Evolutionary conservation across 768 basidiomycete species (phyloP), one percentile per base, ranked within the genome.

Genomic region (Arthromyces matolae): DNA sequence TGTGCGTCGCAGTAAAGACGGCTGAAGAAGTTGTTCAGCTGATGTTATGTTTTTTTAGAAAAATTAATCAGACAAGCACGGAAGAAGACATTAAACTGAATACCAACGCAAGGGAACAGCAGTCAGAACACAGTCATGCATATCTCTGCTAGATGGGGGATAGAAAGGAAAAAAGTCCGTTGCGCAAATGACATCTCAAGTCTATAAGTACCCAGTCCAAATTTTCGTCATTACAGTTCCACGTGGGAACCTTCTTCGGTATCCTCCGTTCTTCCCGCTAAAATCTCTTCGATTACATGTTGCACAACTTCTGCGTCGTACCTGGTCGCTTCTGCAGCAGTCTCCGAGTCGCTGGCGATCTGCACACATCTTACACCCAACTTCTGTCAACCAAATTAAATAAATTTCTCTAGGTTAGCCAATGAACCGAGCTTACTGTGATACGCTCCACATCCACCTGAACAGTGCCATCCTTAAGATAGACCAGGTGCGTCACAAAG

Each of bases 401-500:
- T 50, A 29, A 25, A 46, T 14, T 27, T 45, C 36, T 44, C 19
- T 32, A 27, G n/a, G n/a, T n/a, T 22, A 47, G 16, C 39, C n/a
- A 22, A 16, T 19, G 23, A 27, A 39, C 34, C 64, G 22, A 14
- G n/a, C 83, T 60, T 57, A 91, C 93, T 34, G 76, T 77, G 38
- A 93, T 77, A 8, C 64, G 66, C 37, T 64, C 61, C 31, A 73
- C 70, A 60, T 95, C 84, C 19, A 95, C 80, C 0, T 64, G 53
- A 8, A 96, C 77, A 8, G 60, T 58, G 3, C 82, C 77, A 2
- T 78, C 83, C 57, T 80, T 76, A 8, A 93, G 73, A 65, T 87
- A 86, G 4, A 93, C 79, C 22, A 96, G 64, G 65, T 95, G 91
- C 5, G 90, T 93, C 50, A 96, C 71, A 60, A 93, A 90, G 1